A percentile compares a stretch with the other conserved stretches of the same genome.
Conservation (phyloP, 164 flowering plant genomes). For the Sextonia rubra region DNA sequence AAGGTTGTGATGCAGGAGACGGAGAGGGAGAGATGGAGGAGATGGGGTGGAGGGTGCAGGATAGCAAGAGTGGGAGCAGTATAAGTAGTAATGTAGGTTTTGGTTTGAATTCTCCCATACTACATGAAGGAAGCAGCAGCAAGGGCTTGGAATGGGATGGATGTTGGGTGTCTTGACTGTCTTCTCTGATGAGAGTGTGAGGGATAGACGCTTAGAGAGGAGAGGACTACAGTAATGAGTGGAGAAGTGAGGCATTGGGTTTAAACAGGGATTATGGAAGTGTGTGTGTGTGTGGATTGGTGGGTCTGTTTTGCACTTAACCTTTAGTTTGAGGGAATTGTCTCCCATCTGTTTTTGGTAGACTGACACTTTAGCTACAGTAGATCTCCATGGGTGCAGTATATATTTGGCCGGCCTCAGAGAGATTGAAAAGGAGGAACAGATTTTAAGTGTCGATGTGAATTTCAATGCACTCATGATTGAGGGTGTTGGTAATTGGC, state of each 20-base stretch:
- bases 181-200: not conserved
- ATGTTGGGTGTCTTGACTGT: not conserved
- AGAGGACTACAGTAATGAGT: not conserved
- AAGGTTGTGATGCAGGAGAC: constrained; percentile 3
- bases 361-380: too few species aligned
- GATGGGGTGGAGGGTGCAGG: constrained; percentile 4
- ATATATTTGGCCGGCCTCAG: too few species aligned
- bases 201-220: not conserved
- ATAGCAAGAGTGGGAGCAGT: constrained; percentile 12
- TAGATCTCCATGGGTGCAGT: too few species aligned
- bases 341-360: too few species aligned
- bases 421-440: too few species aligned
- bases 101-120: constrained; percentile 19
- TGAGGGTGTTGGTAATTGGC: too few species aligned
- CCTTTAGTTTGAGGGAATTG: too few species aligned
- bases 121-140: not conserved
- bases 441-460: too few species aligned
- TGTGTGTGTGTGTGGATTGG: not conserved
- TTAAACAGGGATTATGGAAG: not conserved
- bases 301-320: not conserved
- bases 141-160: not conserved
- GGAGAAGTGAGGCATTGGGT: not conserved
- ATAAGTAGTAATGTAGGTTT: constrained; percentile 10
- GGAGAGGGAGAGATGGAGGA: constrained; percentile 7
- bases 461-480: too few species aligned